Evolutionary conservation across 805 yeast genomes (phyloP).

Genomic region (Monosporozyma siamensis): DNA sequence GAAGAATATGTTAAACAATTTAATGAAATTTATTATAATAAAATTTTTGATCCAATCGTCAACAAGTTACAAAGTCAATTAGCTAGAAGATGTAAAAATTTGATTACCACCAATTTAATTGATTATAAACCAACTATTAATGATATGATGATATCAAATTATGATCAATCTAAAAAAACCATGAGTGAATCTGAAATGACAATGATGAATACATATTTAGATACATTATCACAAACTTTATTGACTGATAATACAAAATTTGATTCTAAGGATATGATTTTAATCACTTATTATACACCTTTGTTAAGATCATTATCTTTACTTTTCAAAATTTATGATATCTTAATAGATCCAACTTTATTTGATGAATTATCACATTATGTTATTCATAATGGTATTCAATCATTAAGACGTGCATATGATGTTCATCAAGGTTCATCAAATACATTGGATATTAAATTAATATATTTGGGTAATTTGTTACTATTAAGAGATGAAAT

Average conservation of each 20-base stretch:
- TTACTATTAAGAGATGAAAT: constrained; percentile 62
- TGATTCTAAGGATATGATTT: neutral
- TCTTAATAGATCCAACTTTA: constrained; percentile 56
- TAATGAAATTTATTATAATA: constrained; percentile 39
- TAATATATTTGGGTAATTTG: constrained; percentile 65
- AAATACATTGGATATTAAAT: constrained; percentile 40
- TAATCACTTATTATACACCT: constrained; percentile 53
- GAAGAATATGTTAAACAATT: constrained; percentile 25
- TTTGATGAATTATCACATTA: constrained; percentile 87
- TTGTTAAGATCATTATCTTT: constrained; percentile 57
- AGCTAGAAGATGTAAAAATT: constrained; percentile 67
- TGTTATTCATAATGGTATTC: constrained; percentile 68
- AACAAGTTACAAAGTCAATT: constrained; percentile 74
- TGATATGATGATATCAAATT: constrained; percentile 53
- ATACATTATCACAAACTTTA: constrained; percentile 1
- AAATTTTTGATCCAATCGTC: constrained; percentile 58
- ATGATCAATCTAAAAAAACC: constrained; percentile 17
- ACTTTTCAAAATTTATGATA: constrained; percentile 68
- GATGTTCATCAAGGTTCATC: constrained; percentile 36
- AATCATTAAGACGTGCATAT: constrained; percentile 49
- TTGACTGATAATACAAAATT: neutral
- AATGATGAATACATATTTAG: constrained; percentile 7
- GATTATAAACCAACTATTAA: constrained; percentile 57
- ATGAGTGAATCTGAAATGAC: constrained; percentile 17
- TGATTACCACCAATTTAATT: constrained; percentile 58